phyloP scores from a whole-genome alignment of 164 flowering plant species.

The Houttuynia cordata region DNA sequence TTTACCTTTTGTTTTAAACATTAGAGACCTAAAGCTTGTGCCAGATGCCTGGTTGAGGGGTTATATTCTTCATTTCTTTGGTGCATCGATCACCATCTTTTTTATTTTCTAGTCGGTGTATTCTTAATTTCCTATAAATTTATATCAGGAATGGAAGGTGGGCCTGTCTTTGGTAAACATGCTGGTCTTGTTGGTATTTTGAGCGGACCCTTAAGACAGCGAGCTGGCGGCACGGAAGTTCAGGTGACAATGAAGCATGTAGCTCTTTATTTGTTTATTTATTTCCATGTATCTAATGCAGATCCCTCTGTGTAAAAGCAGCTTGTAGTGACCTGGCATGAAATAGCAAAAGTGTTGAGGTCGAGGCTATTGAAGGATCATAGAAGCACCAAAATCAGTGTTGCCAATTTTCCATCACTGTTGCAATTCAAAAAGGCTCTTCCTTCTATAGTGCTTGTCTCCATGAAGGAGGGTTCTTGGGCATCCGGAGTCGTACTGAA shows the following conservation, averaged over 20 bases:
- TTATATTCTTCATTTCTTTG: too few relatives aligned
- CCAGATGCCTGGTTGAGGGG: too few relatives aligned
- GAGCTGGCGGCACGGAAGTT: conserved; percentile 68
- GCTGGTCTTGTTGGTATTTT: conserved; percentile 57
- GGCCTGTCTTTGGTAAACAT: conserved; percentile 62
- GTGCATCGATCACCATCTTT: neutral
- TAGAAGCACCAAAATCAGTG: conserved; percentile 12
- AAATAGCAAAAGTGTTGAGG: conserved; percentile 55
- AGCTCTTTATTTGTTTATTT: neutral
- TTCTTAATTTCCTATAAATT: conserved; percentile 11
- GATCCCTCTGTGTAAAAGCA: conserved; percentile 33
- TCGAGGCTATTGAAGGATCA: conserved; percentile 32
- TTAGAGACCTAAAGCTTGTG: too few relatives aligned
- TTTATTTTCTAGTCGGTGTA: neutral
- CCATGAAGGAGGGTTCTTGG: conserved; percentile 72
- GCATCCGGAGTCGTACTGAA: conserved; percentile 92
- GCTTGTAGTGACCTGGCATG: conserved; percentile 95
- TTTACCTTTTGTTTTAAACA: too few relatives aligned
- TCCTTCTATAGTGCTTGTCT: conserved; percentile 67
- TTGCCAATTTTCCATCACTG: conserved; percentile 9
- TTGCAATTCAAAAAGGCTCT: conserved; percentile 49
- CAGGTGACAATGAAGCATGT: conserved; percentile 40
- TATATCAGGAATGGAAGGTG: conserved; percentile 86
- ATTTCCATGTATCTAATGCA: conserved; percentile 13
- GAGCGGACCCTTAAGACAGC: conserved; percentile 68